Conservation (phyloP, 495 filamentous ascomycete genomes). For the Penicillium paxilli region DNA sequence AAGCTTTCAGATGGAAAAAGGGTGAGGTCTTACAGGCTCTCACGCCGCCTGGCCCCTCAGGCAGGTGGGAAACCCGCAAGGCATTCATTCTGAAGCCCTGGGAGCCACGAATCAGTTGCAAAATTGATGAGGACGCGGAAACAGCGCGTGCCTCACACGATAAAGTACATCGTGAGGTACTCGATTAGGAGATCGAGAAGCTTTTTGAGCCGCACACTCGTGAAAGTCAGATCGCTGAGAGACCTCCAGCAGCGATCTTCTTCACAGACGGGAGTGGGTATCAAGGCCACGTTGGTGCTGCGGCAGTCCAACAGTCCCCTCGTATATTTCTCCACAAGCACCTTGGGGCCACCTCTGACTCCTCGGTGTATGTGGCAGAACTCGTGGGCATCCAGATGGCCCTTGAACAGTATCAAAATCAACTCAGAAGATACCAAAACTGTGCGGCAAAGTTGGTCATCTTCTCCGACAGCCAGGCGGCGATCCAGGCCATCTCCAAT, state of each 20-base stretch:
- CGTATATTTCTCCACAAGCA: too few relatives aligned
- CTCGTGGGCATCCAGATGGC: too few relatives aligned
- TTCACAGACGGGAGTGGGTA: neutral
- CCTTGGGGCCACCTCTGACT: too few relatives aligned
- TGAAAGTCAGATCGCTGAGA: neutral
- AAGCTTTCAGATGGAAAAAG: conserved; percentile 15
- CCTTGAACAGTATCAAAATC: neutral
- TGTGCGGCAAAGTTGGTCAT: neutral
- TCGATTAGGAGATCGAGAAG: neutral
- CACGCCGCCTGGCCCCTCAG: conserved; percentile 3
- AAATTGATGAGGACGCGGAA: neutral
- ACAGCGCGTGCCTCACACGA: neutral
- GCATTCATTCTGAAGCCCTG: conserved; percentile 17
- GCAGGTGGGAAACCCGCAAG: conserved; percentile 15
- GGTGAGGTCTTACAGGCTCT: conserved; percentile 12
- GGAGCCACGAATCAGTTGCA: conserved; percentile 2
- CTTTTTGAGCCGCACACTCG: neutral
- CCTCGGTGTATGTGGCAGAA: too few relatives aligned
- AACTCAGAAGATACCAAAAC: neutral
- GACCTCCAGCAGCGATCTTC: neutral
- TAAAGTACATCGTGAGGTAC: neutral
- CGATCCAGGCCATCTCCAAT: conserved; percentile 8
- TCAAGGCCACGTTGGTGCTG: neutral
- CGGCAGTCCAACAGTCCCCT: too few relatives aligned
- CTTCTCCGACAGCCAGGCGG: conserved; percentile 16